Evolutionary conservation across 73 alveolate species (phyloP).

Genomic region (Tetrahymena malaccensis): DNA sequence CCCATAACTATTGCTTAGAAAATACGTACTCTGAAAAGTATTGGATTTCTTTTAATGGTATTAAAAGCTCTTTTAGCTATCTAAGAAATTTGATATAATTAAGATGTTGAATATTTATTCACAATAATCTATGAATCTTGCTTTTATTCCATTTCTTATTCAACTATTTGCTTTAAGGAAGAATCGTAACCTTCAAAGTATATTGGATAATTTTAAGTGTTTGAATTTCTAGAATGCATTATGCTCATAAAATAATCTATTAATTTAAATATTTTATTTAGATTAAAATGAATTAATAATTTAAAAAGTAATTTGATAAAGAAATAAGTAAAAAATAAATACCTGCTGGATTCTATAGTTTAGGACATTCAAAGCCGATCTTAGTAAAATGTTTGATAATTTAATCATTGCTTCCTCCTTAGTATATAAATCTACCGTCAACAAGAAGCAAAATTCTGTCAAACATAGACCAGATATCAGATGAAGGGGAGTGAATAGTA

Average conservation of each 20-base stretch:
- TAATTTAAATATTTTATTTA: no score
- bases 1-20: neutral
- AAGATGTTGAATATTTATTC: neutral
- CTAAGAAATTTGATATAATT: neutral
- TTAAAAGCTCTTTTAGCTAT: neutral
- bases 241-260: neutral
- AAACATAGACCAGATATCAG: constrained; percentile 43
- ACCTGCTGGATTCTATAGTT: constrained; percentile 29
- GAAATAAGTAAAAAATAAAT: no score
- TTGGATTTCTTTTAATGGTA: neutral
- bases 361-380: constrained; percentile 33
- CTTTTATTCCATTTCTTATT: neutral
- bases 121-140: neutral
- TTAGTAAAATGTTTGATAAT: constrained; percentile 1
- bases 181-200: neutral
- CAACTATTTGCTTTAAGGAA: neutral
- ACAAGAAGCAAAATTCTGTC: constrained; percentile 47
- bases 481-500: constrained; percentile 57
- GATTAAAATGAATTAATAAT: no score
- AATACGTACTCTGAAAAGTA: neutral
- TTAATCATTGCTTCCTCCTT: constrained; percentile 1
- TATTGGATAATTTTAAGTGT: neutral
- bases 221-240: neutral
- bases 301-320: neutral
- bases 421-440: constrained; percentile 48